A percentile compares a stretch with the other conserved stretches of the same genome.
These are phyloP conservation scores for Salix caprea DNA, from an alignment of 345 rosid genomes.

Conservation along the genomic window DNA sequence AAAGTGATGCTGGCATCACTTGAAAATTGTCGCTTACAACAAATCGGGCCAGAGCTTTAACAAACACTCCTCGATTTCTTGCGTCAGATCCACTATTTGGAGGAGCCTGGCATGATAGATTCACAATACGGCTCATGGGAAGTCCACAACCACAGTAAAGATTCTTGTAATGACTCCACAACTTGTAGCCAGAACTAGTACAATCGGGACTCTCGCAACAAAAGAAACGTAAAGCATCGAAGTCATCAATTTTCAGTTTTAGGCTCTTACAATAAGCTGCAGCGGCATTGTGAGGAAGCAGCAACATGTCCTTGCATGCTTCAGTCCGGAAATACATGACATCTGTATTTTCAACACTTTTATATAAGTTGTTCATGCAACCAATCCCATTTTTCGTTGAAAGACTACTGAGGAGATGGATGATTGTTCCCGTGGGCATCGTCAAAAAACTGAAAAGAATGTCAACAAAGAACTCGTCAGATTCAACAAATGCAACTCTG, in stretches of 20 bases:
- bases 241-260: conserved; percentile 9
- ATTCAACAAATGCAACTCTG: conserved; percentile 15
- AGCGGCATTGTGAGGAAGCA: conserved; percentile 12
- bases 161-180: not conserved
- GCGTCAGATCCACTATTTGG: not conserved
- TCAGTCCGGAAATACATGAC: not conserved
- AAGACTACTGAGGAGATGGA: not conserved
- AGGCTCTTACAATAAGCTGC: conserved; percentile 4
- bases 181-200: not conserved
- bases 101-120: not conserved
- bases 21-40: conserved; percentile 12
- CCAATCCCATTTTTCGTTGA: not conserved
- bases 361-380: conserved; percentile 5
- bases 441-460: conserved; percentile 30
- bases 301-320: conserved; percentile 20
- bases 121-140: not conserved
- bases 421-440: conserved; percentile 19
- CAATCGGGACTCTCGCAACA: not conserved
- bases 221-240: not conserved
- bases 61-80: conserved; percentile 14
- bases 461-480: conserved; percentile 17
- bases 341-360: conserved; percentile 9
- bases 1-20: conserved; percentile 9
- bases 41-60: not conserved
- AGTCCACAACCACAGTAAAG: conserved; percentile 8